These are phyloP conservation scores for Amaranthus tricolor DNA, from an alignment of 179 eudicot species.

Conservation along the genomic window DNA sequence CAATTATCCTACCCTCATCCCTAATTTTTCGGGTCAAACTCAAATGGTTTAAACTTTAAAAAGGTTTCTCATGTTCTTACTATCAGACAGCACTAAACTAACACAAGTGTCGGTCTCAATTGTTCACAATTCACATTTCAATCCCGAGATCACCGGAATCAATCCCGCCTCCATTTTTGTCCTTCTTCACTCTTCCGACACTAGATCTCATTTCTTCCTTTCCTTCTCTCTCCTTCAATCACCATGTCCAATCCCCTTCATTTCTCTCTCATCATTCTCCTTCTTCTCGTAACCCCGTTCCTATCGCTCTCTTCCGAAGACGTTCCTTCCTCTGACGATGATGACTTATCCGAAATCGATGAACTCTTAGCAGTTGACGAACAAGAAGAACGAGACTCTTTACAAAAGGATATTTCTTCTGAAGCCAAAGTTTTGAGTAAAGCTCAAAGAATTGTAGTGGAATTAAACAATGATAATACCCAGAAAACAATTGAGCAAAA, in stretches of 20 bases:
- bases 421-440: constrained; percentile 57
- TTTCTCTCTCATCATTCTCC: constrained; percentile 31
- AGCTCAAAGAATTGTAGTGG: constrained; percentile 73
- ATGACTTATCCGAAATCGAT: constrained; percentile 53
- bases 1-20: too few relatives aligned
- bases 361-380: constrained; percentile 74
- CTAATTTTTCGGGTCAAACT: too few relatives aligned
- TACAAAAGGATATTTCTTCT: constrained; percentile 21
- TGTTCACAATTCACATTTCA: background rate
- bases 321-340: constrained; percentile 19
- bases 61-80: too few relatives aligned
- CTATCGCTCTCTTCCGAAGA: constrained; percentile 20
- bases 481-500: constrained; percentile 46
- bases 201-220: background rate
- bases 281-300: constrained; percentile 32
- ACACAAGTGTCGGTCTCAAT: background rate
- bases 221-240: background rate
- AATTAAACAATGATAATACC: constrained; percentile 61
- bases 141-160: too few relatives aligned
- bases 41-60: too few relatives aligned
- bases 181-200: too few relatives aligned
- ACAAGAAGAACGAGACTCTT: constrained; percentile 30
- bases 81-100: too few relatives aligned
- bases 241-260: constrained; percentile 38
- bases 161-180: too few relatives aligned